Base-by-base conservation (phyloP, 495 filamentous ascomycete species). In the Aspergillus sparsus region DNA sequence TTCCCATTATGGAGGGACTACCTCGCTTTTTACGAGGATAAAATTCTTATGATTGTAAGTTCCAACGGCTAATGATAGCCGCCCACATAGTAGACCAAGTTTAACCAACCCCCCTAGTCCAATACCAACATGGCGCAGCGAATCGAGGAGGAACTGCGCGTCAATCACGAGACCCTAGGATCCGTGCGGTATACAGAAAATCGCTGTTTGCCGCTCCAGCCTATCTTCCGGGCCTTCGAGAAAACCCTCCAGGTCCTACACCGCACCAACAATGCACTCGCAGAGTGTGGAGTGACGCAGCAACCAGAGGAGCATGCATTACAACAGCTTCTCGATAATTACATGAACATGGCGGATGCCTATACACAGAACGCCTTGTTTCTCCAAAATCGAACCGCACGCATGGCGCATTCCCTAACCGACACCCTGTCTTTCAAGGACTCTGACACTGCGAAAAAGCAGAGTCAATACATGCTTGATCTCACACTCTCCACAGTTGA, bases 1-100 rank as follows among this genome's bases (percentile, higher is more conserved):
- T 66, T 76, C 15, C 69, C 71, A 3, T 60, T 64, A 6, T 81
- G 76, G 72, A 70, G 79, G 34, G 62, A 64, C 7, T 77, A 77
- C 34, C 70, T 80, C 13, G 66, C 64, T 18, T 62, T 55, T 21
- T 54, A 74, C 5, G 77, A 81, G 58, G 35, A 51, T 5, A 56
- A 65, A 11, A 66, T 77, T n/a, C 52, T 79, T 16, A 64, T 66
- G 3, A 64, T 75, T 39, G 74, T 68, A 53, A 49, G 63, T 49
- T 31, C 18, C n/a, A 46, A 54, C 11, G 7, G 10, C 50, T 7
- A 10, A 7, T 10, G 15, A 47, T 6, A 8, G 15, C 16, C n/a
- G 15, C 16, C n/a, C 13, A 33, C 13, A 6, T 49, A 12, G 0
- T 9, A 5, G 21, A 45, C n/a, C 4, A 21, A 8, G 12, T 32